These are phyloP conservation scores for Saturnispora besseyi DNA, from an alignment of 805 yeast species.

Conservation along the genomic window DNA sequence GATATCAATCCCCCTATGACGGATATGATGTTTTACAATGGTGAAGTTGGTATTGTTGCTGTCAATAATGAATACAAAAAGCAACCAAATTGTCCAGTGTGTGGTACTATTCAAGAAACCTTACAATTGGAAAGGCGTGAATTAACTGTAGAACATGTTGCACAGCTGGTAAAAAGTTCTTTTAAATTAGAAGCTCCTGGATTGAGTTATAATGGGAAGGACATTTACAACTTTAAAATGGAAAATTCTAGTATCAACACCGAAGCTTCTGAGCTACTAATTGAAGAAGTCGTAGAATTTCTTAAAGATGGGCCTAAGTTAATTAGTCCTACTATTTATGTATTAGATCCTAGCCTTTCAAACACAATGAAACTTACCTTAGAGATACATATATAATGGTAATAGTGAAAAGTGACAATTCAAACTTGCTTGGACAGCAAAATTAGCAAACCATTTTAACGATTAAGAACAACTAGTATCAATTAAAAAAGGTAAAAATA, in stretches of 20 bases:
- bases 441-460: not conserved
- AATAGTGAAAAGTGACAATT: not conserved
- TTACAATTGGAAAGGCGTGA: conserved; percentile 13
- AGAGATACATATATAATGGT: not conserved
- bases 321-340: not conserved
- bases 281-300: not conserved
- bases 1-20: conserved; percentile 56
- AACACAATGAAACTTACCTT: conserved; percentile 10
- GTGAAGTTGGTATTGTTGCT: conserved; percentile 69
- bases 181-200: conserved; percentile 16
- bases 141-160: conserved; percentile 14
- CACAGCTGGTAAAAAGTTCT: conserved; percentile 10
- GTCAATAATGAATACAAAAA: conserved; percentile 60
- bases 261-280: not conserved
- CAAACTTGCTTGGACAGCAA: not conserved
- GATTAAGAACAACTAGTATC: not conserved
- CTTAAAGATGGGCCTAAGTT: not conserved
- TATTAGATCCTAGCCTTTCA: conserved; percentile 13
- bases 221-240: conserved; percentile 21
- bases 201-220: conserved; percentile 17
- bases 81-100: conserved; percentile 62
- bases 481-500: not conserved
- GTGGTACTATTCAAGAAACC: conserved; percentile 37
- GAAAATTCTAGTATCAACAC: not conserved
- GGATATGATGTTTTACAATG: conserved; percentile 83